Evolutionary conservation across 2,329 filamentous ascomycete genomes (phyloP).

Genomic region (Colletotrichum cordylinicola): DNA sequence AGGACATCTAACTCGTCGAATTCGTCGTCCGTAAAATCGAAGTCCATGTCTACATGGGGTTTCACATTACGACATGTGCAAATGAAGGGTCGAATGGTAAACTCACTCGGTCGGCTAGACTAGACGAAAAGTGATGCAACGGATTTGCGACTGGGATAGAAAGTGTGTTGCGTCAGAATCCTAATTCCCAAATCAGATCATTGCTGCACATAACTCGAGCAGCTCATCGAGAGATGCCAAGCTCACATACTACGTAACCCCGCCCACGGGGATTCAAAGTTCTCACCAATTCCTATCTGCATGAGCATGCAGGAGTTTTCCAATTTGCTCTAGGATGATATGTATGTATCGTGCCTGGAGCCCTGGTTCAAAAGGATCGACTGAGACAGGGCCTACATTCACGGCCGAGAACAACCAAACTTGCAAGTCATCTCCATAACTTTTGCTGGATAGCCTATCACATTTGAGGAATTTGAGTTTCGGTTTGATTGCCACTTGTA

Average conservation of each 20-base stretch:
- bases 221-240: not conserved
- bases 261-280: not conserved
- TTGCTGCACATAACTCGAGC: not conserved
- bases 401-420: not conserved
- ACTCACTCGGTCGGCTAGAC: not conserved
- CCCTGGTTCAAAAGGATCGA: not conserved
- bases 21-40: not conserved
- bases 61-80: not conserved
- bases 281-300: not conserved
- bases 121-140: not conserved
- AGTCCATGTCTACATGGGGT: not conserved
- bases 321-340: not conserved
- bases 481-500: not conserved
- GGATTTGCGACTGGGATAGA: not conserved
- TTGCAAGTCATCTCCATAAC: not conserved
- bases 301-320: not conserved
- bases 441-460: not conserved
- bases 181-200: not conserved
- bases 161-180: not conserved
- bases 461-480: not conserved
- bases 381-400: not conserved
- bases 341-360: not conserved
- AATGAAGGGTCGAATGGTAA: not conserved
- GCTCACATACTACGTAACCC: not conserved
- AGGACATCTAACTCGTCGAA: not conserved